Evolutionary conservation across 108 stramenopile species (phyloP).

Genomic region (Craspedostauros australis): DNA sequence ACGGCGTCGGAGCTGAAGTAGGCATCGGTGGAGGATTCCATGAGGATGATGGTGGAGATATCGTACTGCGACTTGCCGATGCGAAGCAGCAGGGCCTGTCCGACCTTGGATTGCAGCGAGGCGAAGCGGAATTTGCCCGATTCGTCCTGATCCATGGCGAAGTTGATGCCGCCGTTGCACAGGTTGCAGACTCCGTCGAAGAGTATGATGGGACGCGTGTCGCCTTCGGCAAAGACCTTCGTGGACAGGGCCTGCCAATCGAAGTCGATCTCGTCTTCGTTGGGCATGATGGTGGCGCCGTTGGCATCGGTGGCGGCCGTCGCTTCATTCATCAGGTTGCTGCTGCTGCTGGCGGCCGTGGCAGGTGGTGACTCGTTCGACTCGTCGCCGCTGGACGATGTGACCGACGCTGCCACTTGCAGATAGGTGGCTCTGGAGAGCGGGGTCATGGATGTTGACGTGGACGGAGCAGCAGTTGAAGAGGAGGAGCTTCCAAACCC

Average conservation of each 20-base stretch:
- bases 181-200: slow-evolving; percentile 73
- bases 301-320: too few species aligned
- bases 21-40: slow-evolving; percentile 5
- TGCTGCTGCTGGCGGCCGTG: too few species aligned
- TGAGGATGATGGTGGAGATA: slow-evolving; percentile 5
- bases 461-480: too few species aligned
- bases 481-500: too few species aligned
- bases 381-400: too few species aligned
- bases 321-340: too few species aligned
- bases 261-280: slow-evolving; percentile 21
- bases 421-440: too few species aligned
- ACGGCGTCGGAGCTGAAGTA: slow-evolving; percentile 26
- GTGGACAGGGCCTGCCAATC: slow-evolving; percentile 14
- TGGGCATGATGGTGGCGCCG: slow-evolving; percentile 3
- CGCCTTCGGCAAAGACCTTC: slow-evolving; percentile 13
- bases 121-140: slow-evolving; percentile 30
- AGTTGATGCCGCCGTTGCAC: slow-evolving; percentile 58
- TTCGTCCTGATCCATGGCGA: slow-evolving; percentile 51
- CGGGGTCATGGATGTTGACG: too few species aligned
- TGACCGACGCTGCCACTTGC: too few species aligned
- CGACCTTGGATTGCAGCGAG: slow-evolving; percentile 24
- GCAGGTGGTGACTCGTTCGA: too few species aligned
- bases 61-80: slow-evolving; percentile 17
- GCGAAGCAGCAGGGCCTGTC: slow-evolving; percentile 22
- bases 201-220: slow-evolving; percentile 48